Evolutionary conservation across 495 filamentous ascomycete species (phyloP), one percentile per base, ranked within the genome.

Genomic region (Tuber indicum): DNA sequence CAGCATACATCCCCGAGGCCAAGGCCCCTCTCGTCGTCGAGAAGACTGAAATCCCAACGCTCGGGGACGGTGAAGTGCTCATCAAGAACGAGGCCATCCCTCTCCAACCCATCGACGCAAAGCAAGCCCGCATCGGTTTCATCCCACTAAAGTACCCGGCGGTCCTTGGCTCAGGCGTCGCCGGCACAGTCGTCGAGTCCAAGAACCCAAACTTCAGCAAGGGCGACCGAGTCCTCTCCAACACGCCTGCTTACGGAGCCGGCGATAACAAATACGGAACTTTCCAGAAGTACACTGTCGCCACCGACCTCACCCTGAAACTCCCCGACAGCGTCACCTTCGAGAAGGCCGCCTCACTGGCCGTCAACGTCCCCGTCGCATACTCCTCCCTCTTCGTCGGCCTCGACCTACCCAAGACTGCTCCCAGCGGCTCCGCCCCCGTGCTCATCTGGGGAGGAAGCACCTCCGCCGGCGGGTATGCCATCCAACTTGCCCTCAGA

Each of bases 391-490:
- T 84, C 21, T 77, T 78, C 45, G 75, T 80, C 52, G 46, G 52
- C 47, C 66, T 85, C 19, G 74, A 75, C 6, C 74, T 85, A n/a
- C 79, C 49, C 52, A 75, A 62, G 58, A 62, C 52, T 16, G 52
- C 52, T 3, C 52, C 52, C 52, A 62, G 52, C n/a, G 26, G 26
- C 52, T 62, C 52, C n/a, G 52, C 52, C 4, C 72, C 75, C 2
- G n/a, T 44, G 6, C 72, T 86, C 14, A 77, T 85, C 46, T 85
- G 84, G 74, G 84, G 85, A 3, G 85, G 84, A 1, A 83, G 83
- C 10, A 81, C 77, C 16, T 76, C 72, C 32, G 47, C 77, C 47
- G 84, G 84, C 23, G 77, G 83, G 26, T 75, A 82, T 26, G 82
- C 84, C 21, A 73, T 86, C 26, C 70, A 83, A 72, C 82, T 79